Evolutionary conservation across 108 stramenopile species (phyloP), one percentile per base, ranked within the genome.

Genomic region (Stephanodiscus minutulus): DNA sequence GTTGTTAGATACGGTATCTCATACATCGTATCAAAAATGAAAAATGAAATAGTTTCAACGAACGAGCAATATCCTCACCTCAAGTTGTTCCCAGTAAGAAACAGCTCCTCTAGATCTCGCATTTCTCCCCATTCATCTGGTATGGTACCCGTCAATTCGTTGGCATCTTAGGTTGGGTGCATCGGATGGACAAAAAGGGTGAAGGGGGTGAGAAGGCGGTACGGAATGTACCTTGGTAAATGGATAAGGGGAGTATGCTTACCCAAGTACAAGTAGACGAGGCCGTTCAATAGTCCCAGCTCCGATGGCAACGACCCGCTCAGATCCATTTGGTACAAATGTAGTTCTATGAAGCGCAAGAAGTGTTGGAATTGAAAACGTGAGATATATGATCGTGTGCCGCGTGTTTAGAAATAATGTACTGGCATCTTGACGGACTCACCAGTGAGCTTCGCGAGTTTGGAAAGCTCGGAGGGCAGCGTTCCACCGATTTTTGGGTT

Each of bases 291-390:
- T 9, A 80, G 43, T 31, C 84, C 87, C 46, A 92, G 67, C 39
- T 86, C 81, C 13, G 82, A 18, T n/a, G 91, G 91, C 21, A 92
- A 72, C n/a, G 82, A 70, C 10, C 89, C 87, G n/a, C 61, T 87
- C 52, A 89, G 64, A 11, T 49, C 43, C 41, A 76, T 84, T 46
- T 72, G 70, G 24, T 82, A 78, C 22, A 87, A 24, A 44, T 83
- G 73, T 56, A 76, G 67, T 25, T 74, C 76, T 50, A 49, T 73
- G 25, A 48, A 61, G 18, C 3, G 59, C 5, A 60, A 17, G 0
- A 13, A 46, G 29, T n/a, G 13, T 27, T 22, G 24, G 33, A 2
- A 13, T n/a, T 6, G 25, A 4, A 12, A 3, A 65, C 4, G 21
- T 18, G 53, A 61, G 20, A 60, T 31, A 13, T 3, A n/a, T 31